Conservation (phyloP, 2,329 filamentous ascomycete species). For the Colletotrichum neosansevieriae region DNA sequence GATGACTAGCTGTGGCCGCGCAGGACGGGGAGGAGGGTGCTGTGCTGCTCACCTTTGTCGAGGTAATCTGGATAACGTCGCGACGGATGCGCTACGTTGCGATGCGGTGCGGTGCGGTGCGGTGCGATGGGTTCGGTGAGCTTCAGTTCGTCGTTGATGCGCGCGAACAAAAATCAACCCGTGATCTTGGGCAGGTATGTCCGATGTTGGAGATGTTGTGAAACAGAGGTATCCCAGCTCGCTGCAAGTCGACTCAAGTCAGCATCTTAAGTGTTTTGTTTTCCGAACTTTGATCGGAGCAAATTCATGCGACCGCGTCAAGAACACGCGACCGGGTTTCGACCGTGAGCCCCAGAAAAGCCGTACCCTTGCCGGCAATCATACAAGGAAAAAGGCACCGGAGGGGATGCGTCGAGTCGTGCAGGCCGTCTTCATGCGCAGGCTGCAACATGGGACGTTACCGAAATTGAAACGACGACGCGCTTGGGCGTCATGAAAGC, state of each 20-base stretch:
- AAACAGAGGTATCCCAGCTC: slow-evolving; percentile 39
- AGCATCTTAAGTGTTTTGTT: slow-evolving; percentile 41
- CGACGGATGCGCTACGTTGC: slow-evolving; percentile 1
- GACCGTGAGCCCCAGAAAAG: slow-evolving; percentile 31
- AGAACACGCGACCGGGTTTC: slow-evolving; percentile 39
- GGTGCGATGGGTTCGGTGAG: slow-evolving; percentile 11
- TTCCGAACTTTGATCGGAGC: slow-evolving; percentile 40
- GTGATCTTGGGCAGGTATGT: slow-evolving; percentile 34
- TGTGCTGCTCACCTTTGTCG: slow-evolving; percentile 18
- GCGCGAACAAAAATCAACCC: slow-evolving; percentile 21
- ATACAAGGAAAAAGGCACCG: slow-evolving; percentile 30
- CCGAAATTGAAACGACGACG: slow-evolving; percentile 40
- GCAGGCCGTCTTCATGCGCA: slow-evolving; percentile 38
- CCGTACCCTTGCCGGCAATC: slow-evolving; percentile 31
- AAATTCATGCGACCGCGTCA: slow-evolving; percentile 38
- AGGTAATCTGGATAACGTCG: neutral
- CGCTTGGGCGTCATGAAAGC: slow-evolving; percentile 36
- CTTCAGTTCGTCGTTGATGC: slow-evolving; percentile 16
- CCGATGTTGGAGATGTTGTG: slow-evolving; percentile 35
- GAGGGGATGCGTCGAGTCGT: slow-evolving; percentile 37
- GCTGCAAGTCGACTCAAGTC: slow-evolving; percentile 39
- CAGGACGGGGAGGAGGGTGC: slow-evolving; percentile 8
- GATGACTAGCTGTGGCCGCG: neutral
- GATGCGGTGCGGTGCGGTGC: neutral
- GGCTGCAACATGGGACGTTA: slow-evolving; percentile 41